Evolutionary conservation across 2,329 filamentous ascomycete genomes (phyloP), one percentile per base, ranked within the genome.

Genomic region (Juglanconis sp.): DNA sequence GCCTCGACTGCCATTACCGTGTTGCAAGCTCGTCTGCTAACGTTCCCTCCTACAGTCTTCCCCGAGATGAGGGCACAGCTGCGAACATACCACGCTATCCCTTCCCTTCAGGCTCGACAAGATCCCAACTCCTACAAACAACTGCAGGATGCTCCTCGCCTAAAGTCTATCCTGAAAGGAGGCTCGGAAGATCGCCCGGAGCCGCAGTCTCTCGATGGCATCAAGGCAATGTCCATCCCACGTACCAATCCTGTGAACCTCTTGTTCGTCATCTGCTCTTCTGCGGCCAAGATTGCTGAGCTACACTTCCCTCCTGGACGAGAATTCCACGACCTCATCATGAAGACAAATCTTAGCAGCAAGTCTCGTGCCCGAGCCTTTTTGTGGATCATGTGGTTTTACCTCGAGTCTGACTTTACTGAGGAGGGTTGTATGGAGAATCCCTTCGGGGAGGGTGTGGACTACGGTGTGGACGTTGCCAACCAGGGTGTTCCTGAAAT

Each of bases 361-460:
- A 77, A 81, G 66, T 96, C 91, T 63, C 86, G 95, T 64, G 93
- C 95, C 1, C 87, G 80, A 49, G 94, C 94, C 0, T 99, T 99
- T 68, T 77, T 99, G 24, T 99, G 95, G 95, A 80, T 99, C 64
- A 96, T 99, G 87, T 99, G 95, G 95, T 97, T 95, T 80, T 98
- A 99, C 71, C 83, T 99, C 17, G 95, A 99, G 73, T 96, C 93
- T 34, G 92, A 97, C 72, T 98, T 97, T 67, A 91, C 91, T 0
- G 87, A 89, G 67, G 91, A 96, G 68, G 92, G 91, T 59, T 94
- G 92, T 49, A 83, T 91, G 52, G 88, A 91, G 67, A 99, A 99
- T 69, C 95, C 95, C 0, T 99, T 97, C 68, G 95, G 95, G 0
- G 72, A 79, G 10, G 87, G 86, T 11, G 84, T 89, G 2, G 86